A percentile compares a stretch with the other conserved stretches of the same genome.
Conservation (phyloP, 1,284 basidiomycete genomes). For the Sporisorium graminicola region DNA sequence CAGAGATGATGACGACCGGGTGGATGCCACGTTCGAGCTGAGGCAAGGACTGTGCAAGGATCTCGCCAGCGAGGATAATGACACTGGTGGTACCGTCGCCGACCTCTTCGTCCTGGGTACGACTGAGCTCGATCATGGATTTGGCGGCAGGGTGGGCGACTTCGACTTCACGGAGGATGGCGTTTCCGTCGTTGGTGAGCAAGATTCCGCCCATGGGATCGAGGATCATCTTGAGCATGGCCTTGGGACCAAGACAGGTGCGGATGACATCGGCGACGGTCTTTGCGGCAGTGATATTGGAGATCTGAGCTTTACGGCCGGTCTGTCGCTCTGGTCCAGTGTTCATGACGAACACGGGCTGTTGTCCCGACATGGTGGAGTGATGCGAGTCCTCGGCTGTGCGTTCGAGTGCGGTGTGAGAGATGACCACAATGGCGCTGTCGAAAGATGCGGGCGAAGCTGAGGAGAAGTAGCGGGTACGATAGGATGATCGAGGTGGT, state of each 20-base stretch:
- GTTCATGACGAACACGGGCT: constrained; percentile 72
- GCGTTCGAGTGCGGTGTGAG: neutral
- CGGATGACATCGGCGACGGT: constrained; percentile 99
- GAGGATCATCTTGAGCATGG: constrained; percentile 99
- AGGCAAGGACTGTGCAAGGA: constrained; percentile 92
- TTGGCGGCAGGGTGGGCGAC: constrained; percentile 98
- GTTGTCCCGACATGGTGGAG: constrained; percentile 66
- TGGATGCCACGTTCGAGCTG: constrained; percentile 96
- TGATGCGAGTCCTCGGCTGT: too few relatives aligned
- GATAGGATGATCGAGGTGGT: neutral
- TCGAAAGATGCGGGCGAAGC: too few relatives aligned
- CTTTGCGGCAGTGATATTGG: constrained; percentile 98
- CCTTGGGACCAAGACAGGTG: constrained; percentile 95
- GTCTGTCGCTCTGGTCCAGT: constrained; percentile 91
- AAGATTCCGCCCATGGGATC: constrained; percentile 73
- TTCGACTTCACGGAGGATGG: constrained; percentile 96
- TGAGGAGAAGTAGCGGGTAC: neutral
- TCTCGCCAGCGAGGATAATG: constrained; percentile 98
- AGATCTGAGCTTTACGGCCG: constrained; percentile 94
- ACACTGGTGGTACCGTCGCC: constrained; percentile 98
- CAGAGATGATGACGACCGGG: constrained; percentile 97
- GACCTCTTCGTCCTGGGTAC: constrained; percentile 98
- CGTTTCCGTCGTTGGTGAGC: constrained; percentile 96
- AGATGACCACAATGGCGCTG: constrained; percentile 3
- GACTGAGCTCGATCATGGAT: constrained; percentile 97